phyloP scores from a whole-genome alignment of 371 early-diverging fungal genomes.

The Mortierella sp. region DNA sequence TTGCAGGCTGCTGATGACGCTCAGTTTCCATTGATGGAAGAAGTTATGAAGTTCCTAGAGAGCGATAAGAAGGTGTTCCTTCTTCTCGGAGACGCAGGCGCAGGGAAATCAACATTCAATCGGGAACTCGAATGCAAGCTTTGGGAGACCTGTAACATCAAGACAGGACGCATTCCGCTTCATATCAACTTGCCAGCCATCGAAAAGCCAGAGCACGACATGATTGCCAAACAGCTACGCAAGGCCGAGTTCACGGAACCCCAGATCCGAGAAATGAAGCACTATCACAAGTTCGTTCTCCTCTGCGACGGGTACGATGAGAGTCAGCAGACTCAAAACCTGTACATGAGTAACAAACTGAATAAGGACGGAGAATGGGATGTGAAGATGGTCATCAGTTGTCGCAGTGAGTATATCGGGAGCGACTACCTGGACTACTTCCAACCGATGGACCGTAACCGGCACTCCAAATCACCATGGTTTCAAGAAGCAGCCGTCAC shows the following conservation, averaged over 20 bases:
- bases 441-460: background rate
- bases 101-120: constrained; percentile 17
- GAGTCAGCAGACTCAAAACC: background rate
- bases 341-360: constrained; percentile 3
- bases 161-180: constrained; percentile 3
- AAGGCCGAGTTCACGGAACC: background rate
- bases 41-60: background rate
- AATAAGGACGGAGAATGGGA: background rate
- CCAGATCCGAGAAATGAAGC: background rate
- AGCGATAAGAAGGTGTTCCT: constrained; percentile 5
- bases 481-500: background rate
- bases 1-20: background rate
- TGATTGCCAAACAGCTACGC: constrained; percentile 3
- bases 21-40: background rate
- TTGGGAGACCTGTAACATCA: constrained; percentile 4
- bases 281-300: background rate
- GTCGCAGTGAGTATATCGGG: constrained; percentile 1
- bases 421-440: background rate
- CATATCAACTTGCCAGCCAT: background rate
- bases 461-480: background rate
- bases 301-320: no score
- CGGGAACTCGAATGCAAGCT: background rate
- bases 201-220: background rate
- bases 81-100: constrained; percentile 10
- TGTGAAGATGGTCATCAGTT: constrained; percentile 10